Base-by-base conservation (phyloP, 108 stramenopile species). In the Thalassiosira profunda region DNA sequence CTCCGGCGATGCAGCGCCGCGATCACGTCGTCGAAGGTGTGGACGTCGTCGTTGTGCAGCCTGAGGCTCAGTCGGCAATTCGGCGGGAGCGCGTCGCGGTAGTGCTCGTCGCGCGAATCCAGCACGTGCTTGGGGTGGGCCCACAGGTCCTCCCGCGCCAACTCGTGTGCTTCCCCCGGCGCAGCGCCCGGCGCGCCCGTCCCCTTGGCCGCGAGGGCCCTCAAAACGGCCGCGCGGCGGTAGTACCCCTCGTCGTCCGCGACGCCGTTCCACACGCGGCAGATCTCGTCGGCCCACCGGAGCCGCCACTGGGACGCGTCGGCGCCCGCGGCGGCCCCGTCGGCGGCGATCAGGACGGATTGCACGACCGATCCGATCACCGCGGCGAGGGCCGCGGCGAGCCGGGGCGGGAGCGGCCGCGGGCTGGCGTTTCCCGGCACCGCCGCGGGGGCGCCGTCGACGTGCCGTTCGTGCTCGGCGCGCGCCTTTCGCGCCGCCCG, bases 41-140 rank as follows among this genome's bases (percentile, higher is more conserved):
- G 98, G 9, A 98, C 95, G 70, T 99, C 98, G 72, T 99, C 98
- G 74, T 99, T 98, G 82, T 97, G 95, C 40, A 99, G 63, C 11
- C 94, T 67, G 66, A 97, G 53, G 18, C 84, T 76, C 23, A 97
- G 45, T 5, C 47, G 55, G 54, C 67, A 88, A 23, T 66, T 76
- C 21, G 58, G 41, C 21, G 91, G 94, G 14, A 70, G 58, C 26
- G 69, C 62, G 11, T 17, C 26, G 7, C 41, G 15, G 28, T 77
- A 68, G 45, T 63, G 54, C 34, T 63, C 62, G 37, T 55, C 30
- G 20, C 45, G 52, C 2, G 76, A 55, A 64, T 70, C 61, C 12
- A 77, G 55, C 18, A 77, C 68, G 48, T 77, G 59, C 18, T 69
- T 59, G 4, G 76, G 76, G 11, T 58, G 41, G 0, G 68, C 63